Evolutionary conservation across 352 stramenopile species (phyloP).

Genomic region (Globisporangium nodosum): DNA sequence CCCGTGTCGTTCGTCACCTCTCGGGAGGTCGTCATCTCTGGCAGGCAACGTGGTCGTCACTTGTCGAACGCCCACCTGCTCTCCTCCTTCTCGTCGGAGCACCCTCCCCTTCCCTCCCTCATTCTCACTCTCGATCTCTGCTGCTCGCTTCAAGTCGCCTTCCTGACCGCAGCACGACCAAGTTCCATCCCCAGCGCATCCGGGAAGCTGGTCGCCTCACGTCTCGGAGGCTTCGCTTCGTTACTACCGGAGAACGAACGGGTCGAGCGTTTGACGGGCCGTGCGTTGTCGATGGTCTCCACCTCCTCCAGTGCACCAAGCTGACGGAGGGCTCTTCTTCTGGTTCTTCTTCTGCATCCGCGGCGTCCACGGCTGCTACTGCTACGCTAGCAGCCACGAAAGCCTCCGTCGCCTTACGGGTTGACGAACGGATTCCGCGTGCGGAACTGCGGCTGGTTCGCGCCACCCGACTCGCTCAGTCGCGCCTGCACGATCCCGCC

Average conservation of each 20-base stretch:
- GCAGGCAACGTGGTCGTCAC: too few species aligned
- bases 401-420: conserved; percentile 23
- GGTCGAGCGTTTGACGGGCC: not conserved
- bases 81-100: too few species aligned
- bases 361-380: not conserved
- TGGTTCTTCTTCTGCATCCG: not conserved
- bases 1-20: not conserved
- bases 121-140: too few species aligned
- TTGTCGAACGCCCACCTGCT: too few species aligned
- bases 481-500: not conserved
- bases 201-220: not conserved
- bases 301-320: not conserved
- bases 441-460: conserved; percentile 29
- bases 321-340: not conserved
- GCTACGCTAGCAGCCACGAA: not conserved
- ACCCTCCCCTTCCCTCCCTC: too few species aligned
- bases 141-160: too few species aligned
- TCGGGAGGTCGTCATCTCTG: not conserved
- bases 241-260: not conserved
- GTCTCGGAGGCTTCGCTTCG: not conserved
- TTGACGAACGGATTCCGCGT: conserved; percentile 63
- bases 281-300: not conserved
- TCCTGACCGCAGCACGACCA: not conserved
- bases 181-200: not conserved
- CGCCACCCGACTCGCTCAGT: not conserved